phyloP scores from a whole-genome alignment of 129 eudicot genomes.

The Sambucus nigra region DNA sequence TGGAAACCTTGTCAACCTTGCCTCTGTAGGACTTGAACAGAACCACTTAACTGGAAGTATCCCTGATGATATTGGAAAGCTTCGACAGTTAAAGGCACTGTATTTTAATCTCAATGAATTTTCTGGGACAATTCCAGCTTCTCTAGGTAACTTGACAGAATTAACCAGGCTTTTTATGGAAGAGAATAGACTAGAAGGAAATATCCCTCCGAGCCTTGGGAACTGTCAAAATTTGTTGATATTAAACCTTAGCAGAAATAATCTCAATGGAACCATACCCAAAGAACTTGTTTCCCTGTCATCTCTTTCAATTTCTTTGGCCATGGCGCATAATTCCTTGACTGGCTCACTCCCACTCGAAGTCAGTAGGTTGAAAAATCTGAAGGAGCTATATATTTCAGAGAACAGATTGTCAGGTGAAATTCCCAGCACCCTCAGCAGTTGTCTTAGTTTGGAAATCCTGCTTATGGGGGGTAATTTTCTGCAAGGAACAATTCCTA shows the following conservation, averaged over 20 bases:
- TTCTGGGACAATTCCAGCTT: conserved; percentile 7
- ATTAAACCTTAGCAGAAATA: conserved; percentile 5
- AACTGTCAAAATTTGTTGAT: not conserved
- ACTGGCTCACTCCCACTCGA: conserved; percentile 6
- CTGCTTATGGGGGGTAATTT: conserved; percentile 2
- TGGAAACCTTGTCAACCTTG: conserved; percentile 8
- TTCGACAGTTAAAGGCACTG: not conserved
- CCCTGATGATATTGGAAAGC: conserved; percentile 10
- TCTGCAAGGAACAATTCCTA: conserved; percentile 9
- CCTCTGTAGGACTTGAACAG: not conserved
- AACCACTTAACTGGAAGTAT: conserved; percentile 5
- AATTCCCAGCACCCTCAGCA: conserved; percentile 11
- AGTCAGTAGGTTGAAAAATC: conserved; percentile 1
- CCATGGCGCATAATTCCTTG: conserved; percentile 7
- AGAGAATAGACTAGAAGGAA: conserved; percentile 7
- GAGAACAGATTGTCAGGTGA: conserved; percentile 7
- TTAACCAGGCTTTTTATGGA: not conserved
- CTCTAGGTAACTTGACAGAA: conserved; percentile 8
- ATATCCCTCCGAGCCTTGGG: conserved; percentile 4
- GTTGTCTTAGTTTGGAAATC: not conserved
- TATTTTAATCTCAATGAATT: not conserved
- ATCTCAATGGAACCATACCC: not conserved
- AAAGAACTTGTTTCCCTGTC: not conserved
- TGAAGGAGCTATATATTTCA: not conserved
- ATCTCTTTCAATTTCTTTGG: not conserved